phyloP scores from a whole-genome alignment of 495 filamentous ascomycete genomes.

The Neurospora terricola region DNA sequence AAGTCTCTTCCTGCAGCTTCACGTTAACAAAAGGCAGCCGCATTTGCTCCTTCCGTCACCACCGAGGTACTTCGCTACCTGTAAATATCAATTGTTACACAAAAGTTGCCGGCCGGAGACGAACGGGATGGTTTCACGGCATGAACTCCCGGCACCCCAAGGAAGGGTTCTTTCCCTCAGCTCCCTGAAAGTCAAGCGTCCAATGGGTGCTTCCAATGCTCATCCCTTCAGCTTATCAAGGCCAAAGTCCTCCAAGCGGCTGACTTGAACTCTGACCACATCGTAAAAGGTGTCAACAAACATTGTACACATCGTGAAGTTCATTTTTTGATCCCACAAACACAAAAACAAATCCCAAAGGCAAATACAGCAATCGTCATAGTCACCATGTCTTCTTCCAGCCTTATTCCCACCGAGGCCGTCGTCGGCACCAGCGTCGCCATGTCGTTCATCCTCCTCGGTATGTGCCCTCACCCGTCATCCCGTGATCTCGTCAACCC shows the following conservation, averaged over 20 bases:
- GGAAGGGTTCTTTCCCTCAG: not conserved
- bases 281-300: not conserved
- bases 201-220: not conserved
- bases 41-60: not conserved
- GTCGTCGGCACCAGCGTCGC: conserved; percentile 29
- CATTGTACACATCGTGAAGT: not conserved
- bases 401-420: conserved; percentile 12
- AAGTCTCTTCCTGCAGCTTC: not conserved
- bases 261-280: not conserved
- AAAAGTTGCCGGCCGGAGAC: not conserved
- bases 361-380: not conserved
- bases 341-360: not conserved
- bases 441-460: conserved; percentile 36
- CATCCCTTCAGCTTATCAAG: not conserved
- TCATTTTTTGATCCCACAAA: not conserved
- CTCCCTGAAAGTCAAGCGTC: not conserved
- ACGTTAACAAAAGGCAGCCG: not conserved
- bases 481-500: no score
- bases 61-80: not conserved
- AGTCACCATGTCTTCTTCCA: not conserved
- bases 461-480: conserved; percentile 9
- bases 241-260: not conserved
- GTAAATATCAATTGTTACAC: not conserved
- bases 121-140: not conserved
- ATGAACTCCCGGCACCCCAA: not conserved